Base-by-base conservation (phyloP, 352 stramenopile species). In the Globisporangium cederbergense region DNA sequence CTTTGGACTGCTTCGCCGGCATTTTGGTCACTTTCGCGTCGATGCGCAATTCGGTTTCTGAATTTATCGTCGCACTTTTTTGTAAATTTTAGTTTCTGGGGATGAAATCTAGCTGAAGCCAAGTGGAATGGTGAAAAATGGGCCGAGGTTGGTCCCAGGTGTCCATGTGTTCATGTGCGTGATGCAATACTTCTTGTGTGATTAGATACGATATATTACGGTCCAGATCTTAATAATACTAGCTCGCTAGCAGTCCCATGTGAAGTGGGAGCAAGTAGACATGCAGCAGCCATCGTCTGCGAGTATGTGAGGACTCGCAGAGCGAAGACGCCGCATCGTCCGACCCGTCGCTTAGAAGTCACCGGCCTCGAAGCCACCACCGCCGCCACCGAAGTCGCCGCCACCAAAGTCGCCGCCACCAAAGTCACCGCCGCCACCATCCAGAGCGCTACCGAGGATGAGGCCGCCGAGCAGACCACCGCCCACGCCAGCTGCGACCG, bases 381-480 rank as follows among this genome's bases (percentile, higher is more conserved):
- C 65, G 14, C 42, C 64, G 32, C 38, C 47, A 14, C 53, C 59
- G 14, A 53, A 34, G 14, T 59, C 68, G 28, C 62, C 63, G 20
- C 55, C 69, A 10, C 54, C 60, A 11, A 57, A 43, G 18, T 55
- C 69, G 32, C 62, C 63, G 22, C 55, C 69, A 16, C 54, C 61
- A 5, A 58, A 40, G 16, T 60, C 68, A 38, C 62, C 62, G 30
- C 53, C 66, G 20, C 51, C 60, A 3, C 54, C 71, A 28, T 76
- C 76, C 51, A 72, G 71, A 50, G 74, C 72, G 20, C 78, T 74
- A 13, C 71, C 75, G 32, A 83, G 55, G 14, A 83, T 36, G 3
- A 83, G 59, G 2, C 75, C 73, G 47, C 75, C 76, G 16, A 82
- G 42, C 4, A 84, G 58, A 53, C 72, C 70, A 14, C 70, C 70